A percentile compares a stretch with the other conserved stretches of the same genome.
Evolutionary conservation across 177 flowering plant genomes (phyloP).

Genomic region (Tripterygium wilfordii): DNA sequence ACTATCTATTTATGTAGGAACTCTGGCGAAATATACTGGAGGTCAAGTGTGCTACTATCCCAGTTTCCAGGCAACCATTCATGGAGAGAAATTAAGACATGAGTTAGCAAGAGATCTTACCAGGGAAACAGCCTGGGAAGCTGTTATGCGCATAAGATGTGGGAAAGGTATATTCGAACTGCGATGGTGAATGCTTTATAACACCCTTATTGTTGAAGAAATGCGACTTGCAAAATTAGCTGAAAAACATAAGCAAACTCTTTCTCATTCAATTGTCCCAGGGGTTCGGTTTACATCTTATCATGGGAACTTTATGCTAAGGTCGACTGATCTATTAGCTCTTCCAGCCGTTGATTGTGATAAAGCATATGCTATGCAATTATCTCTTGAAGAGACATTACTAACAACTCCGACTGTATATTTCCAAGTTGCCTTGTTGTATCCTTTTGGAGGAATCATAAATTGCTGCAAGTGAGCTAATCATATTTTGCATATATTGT

Average conservation of each 20-base stretch:
- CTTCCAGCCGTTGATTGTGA: conserved; percentile 99
- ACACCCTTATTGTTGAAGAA: too few species aligned
- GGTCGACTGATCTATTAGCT: conserved; percentile 86
- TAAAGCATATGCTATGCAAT: conserved; percentile 92
- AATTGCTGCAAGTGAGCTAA: too few species aligned
- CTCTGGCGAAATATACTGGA: conserved; percentile 91
- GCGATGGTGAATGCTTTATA: too few species aligned
- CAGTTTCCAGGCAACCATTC: conserved; percentile 53
- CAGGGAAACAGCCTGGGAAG: conserved; percentile 99
- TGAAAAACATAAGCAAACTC: too few species aligned
- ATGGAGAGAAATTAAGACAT: conserved; percentile 69
- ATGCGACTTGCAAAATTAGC: too few species aligned
- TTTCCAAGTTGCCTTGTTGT: conserved; percentile 97
- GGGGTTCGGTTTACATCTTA: conserved; percentile 88
- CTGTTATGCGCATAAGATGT: conserved; percentile 97
- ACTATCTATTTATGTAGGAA: conserved; percentile 39
- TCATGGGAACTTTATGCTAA: conserved; percentile 96
- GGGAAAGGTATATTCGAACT: conserved; percentile 79
- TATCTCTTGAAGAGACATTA: conserved; percentile 85
- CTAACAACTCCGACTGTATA: conserved; percentile 76
- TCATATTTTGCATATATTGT: too few species aligned
- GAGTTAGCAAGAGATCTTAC: conserved; percentile 91
- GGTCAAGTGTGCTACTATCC: conserved; percentile 94
- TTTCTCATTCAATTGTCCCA: too few species aligned
- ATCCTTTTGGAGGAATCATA: conserved; percentile 47